Conservation (phyloP, 1,139 yeast genomes). For the Scheffersomyces cryptocercus region DNA sequence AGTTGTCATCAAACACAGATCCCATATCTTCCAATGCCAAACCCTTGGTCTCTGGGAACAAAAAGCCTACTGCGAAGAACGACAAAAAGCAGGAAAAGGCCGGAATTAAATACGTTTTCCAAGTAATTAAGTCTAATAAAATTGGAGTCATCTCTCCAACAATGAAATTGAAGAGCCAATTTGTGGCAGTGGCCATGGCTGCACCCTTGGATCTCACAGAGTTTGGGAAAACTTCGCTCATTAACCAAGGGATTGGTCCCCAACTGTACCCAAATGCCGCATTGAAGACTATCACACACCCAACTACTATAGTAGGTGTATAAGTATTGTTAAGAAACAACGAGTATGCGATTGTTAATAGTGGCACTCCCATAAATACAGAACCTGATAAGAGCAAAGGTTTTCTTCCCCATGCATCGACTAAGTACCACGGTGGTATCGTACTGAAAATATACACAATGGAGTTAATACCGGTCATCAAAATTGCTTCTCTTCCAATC, state of each 20-base stretch:
- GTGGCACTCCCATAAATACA: constrained; percentile 70
- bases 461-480: constrained; percentile 92
- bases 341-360: constrained; percentile 66
- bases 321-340: constrained; percentile 56
- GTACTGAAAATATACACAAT: constrained; percentile 74
- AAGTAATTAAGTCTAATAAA: constrained; percentile 69
- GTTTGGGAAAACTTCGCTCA: constrained; percentile 86
- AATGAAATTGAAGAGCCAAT: constrained; percentile 91
- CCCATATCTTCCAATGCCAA: constrained; percentile 86
- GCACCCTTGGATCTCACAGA: constrained; percentile 92
- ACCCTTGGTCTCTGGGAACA: constrained; percentile 91
- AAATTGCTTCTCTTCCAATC: constrained; percentile 82
- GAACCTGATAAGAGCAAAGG: constrained; percentile 81
- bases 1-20: constrained; percentile 31
- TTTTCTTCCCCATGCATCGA: constrained; percentile 89
- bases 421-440: constrained; percentile 87
- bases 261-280: constrained; percentile 87
- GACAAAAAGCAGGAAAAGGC: constrained; percentile 76
- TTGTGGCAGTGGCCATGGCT: constrained; percentile 85
- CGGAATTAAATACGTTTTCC: constrained; percentile 83
- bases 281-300: constrained; percentile 74
- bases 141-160: constrained; percentile 93
- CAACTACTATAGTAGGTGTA: constrained; percentile 74
- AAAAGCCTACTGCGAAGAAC: constrained; percentile 60
- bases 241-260: constrained; percentile 97